These are phyloP conservation scores for Microbotryum saponariae DNA, from an alignment of 1,284 basidiomycete species.

Conservation along the genomic window DNA sequence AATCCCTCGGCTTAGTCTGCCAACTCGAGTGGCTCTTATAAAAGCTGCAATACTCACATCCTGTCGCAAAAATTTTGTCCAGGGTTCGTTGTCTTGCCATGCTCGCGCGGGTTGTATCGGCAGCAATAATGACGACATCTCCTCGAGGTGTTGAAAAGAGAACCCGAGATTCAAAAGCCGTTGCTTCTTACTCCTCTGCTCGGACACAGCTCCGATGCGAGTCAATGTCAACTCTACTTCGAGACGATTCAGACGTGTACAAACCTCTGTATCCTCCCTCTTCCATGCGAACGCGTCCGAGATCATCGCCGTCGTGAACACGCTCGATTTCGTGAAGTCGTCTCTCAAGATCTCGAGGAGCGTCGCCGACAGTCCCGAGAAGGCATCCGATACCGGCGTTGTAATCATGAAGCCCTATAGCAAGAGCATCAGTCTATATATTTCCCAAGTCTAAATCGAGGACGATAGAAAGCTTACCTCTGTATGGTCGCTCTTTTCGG, in stretches of 20 bases:
- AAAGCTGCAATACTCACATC: constrained; percentile 13
- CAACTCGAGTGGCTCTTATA: background rate
- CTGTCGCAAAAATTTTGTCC: constrained; percentile 12
- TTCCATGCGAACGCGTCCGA: constrained; percentile 14
- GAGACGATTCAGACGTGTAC: background rate
- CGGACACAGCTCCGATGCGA: constrained; percentile 4
- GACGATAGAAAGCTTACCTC: constrained; percentile 7
- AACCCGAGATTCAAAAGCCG: constrained; percentile 18
- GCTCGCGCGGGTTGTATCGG: constrained; percentile 20
- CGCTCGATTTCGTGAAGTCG: constrained; percentile 20
- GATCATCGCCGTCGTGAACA: constrained; percentile 21
- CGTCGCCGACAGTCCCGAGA: constrained; percentile 16
- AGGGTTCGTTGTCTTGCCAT: constrained; percentile 6
- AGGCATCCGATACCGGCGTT: constrained; percentile 15
- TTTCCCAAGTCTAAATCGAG: no score
- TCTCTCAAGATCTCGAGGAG: constrained; percentile 26
- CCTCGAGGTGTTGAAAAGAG: constrained; percentile 14
- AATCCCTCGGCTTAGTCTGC: background rate
- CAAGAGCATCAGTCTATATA: no score
- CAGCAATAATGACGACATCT: constrained; percentile 17
- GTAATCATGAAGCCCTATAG: constrained; percentile 25
- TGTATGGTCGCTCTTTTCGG: constrained; percentile 22
- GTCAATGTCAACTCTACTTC: background rate
- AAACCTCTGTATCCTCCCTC: constrained; percentile 15
- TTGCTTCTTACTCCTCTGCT: constrained; percentile 7